Evolutionary conservation across 352 stramenopile species (phyloP), one percentile per base, ranked within the genome.

Genomic region (Pythium rishiriense): DNA sequence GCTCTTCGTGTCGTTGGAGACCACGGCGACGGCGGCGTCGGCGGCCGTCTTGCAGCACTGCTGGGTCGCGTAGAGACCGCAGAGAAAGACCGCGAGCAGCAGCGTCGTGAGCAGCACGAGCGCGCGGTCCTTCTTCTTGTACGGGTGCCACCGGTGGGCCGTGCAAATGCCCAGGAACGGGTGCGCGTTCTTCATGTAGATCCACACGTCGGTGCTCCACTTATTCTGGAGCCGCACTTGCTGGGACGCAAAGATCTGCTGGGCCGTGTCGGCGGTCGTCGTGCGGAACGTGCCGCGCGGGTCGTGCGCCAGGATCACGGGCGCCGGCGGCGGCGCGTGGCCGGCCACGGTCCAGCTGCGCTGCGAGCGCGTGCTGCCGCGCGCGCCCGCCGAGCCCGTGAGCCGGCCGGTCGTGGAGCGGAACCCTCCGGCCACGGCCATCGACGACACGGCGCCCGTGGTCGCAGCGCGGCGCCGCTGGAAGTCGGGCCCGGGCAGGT

Each of bases 181-280:
- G 45, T 89, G 78, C 3, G 63, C 51, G 35, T 89, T 87, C 68
- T 87, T 85, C 76, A 87, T 89, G 80, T 85, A 89, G 61, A 79
- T 73, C 64, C 74, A 74, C 42, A 87, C 59, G 63, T 89, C 80
- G 1, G 69, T 54, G 28, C 62, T 54, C 73, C 73, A 86, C 24
- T 47, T 35, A 50, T 76, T 72, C 47, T 76, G 68, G 58, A 83
- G 68, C 25, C 77, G 71, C 14, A 88, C 79, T 46, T 79, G 75
- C 59, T 80, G 70, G 7, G 75, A 66, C 15, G 79, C 73, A 29
- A 88, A 88, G n/a, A 75, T 74, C 33, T 80, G 62, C 15, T 64
- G 58, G 17, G 46, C 73, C 58, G 46, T 69, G 69, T 60, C 75
- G 54, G 39, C 37, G 15, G 37, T 66, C 22, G 28, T 58, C 33